Base-by-base conservation (phyloP, 129 eudicot genomes). In the Tanacetum coccineum region DNA sequence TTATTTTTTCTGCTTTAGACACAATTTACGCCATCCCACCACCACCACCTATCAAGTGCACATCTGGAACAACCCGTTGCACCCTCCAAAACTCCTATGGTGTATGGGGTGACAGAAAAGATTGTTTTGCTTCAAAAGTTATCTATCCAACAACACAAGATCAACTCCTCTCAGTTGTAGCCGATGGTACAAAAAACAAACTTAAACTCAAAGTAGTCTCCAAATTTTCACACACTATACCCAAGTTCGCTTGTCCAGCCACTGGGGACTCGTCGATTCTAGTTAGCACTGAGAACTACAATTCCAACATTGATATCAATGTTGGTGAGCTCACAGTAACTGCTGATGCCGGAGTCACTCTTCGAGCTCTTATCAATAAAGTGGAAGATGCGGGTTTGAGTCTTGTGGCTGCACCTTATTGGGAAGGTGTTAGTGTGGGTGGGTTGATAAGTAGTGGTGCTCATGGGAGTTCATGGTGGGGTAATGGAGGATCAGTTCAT, bases 401-500 rank as follows among this genome's bases (percentile, higher is more conserved):
- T 69, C 70, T 91, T 42, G 95, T 69, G 63, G 90, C 85, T 6
- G 76, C 90, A 63, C 88, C 97, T 14, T 91, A 91, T 67, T 91
- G 94, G 96, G 93, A 85, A 76, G 97, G 97, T 14, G 94, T 83
- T n/a, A 91, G 88, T 49, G 81, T 87, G 2, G 88, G 83, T 0
- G 94, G 97, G 53, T 13, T 83, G 72, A 78, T 87, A 3, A 78
- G 88, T 57, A 87, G 84, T 10, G 96, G 94, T 49, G 88, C 97
- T 2, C 97, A 91, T 62, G 96, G 97, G 45, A 91, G 96, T 78
- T 91, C 97, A 51, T 87, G 93, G 96, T 76, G 90, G 96, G 94
- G 96, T 1, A 69, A 54, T 13, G 96, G 97, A 1, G 93, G 97
- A 0, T 78, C 88, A 0, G 87, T 91, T 10, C 97, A 87, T 75